Evolutionary conservation across 169 alveolate genomes (phyloP).

Genomic region (Plasmodium vinckei): DNA sequence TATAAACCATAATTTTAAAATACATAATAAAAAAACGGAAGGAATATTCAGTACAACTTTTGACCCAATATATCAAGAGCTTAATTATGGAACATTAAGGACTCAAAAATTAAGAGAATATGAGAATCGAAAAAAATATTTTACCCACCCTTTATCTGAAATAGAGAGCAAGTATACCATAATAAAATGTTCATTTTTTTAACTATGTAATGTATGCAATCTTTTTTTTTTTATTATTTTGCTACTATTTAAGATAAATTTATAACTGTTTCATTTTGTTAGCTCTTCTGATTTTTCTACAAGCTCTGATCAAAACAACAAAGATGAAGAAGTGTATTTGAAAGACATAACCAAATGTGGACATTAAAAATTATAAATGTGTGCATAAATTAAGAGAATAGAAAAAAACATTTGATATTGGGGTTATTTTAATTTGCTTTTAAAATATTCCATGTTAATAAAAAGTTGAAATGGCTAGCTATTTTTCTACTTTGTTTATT

Average conservation of each 20-base stretch:
- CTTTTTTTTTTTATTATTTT: too few species aligned
- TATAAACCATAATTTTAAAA: background rate
- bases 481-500: too few species aligned
- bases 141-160: constrained; percentile 4
- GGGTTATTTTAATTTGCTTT: too few species aligned
- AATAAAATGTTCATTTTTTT: background rate
- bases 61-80: constrained; percentile 11
- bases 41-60: background rate
- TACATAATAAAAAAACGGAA: background rate
- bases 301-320: constrained; percentile 8
- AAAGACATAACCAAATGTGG: constrained; percentile 48
- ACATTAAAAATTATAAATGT: background rate
- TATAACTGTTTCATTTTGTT: background rate
- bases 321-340: background rate
- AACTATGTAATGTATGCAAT: too few species aligned
- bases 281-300: constrained; percentile 45
- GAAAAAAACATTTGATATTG: too few species aligned
- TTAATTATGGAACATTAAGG: constrained; percentile 12
- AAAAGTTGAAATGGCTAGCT: too few species aligned
- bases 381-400: background rate
- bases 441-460: too few species aligned
- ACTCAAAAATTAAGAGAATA: constrained; percentile 17
- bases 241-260: too few species aligned
- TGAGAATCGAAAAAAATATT: constrained; percentile 19
- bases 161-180: constrained; percentile 4